A percentile compares a stretch with the other conserved stretches of the same genome.
Evolutionary conservation across 2,329 filamentous ascomycete species (phyloP).

Genomic region (Colletotrichum sp.): DNA sequence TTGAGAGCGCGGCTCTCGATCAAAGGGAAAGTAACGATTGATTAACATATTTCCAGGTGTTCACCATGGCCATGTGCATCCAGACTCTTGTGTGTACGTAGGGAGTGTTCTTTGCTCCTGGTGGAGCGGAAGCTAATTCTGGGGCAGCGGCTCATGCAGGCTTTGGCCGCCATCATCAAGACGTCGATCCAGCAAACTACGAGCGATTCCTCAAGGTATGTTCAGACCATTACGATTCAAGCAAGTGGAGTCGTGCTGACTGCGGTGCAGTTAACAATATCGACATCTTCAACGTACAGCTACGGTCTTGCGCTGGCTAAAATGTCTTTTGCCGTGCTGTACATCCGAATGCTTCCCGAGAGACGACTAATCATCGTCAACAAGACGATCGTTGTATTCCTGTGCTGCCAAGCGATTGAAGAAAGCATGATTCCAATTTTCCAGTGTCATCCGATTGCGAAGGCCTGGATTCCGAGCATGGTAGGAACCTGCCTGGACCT

Average conservation of each 20-base stretch:
- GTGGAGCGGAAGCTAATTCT: not conserved
- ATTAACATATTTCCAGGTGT: not conserved
- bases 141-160: not conserved
- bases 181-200: not conserved
- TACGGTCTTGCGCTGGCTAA: slow-evolving; percentile 32
- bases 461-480: slow-evolving; percentile 28
- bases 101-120: not conserved
- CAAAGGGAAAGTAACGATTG: not conserved
- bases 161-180: not conserved
- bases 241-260: not conserved
- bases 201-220: not conserved
- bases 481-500: slow-evolving; percentile 30
- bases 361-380: slow-evolving; percentile 29
- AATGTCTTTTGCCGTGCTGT: slow-evolving; percentile 35
- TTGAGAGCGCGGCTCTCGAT: not conserved
- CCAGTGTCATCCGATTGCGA: slow-evolving; percentile 29
- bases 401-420: slow-evolving; percentile 32
- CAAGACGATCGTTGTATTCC: slow-evolving; percentile 29
- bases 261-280: slow-evolving; percentile 9
- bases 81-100: not conserved
- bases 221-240: fast-evolving
- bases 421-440: slow-evolving; percentile 32
- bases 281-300: slow-evolving; percentile 32
- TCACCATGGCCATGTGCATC: not conserved
- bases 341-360: slow-evolving; percentile 33